Evolutionary conservation across 1,284 basidiomycete species (phyloP).

Genomic region (Malassezia brasiliensis): DNA sequence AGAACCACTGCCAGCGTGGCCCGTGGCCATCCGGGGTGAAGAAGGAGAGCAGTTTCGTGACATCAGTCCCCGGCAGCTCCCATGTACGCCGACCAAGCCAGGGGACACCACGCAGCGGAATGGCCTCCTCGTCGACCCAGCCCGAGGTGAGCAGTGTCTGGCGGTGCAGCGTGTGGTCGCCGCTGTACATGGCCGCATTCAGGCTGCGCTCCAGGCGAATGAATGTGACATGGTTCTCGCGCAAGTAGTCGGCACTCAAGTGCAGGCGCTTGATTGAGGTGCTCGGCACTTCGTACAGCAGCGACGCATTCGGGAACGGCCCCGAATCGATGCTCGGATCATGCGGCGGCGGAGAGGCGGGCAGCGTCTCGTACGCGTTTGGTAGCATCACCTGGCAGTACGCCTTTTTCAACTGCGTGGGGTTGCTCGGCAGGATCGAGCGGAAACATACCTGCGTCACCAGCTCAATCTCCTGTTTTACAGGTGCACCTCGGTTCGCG

Average conservation of each 20-base stretch:
- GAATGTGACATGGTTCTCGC: constrained; percentile 20
- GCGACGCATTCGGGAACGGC: constrained; percentile 21
- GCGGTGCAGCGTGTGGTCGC: constrained; percentile 16
- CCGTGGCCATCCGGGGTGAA: neutral
- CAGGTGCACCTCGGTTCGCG: constrained; percentile 16
- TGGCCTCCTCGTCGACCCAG: constrained; percentile 19
- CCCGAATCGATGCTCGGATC: neutral
- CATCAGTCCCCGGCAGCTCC: neutral
- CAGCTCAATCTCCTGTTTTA: constrained; percentile 24
- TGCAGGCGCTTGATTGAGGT: constrained; percentile 22
- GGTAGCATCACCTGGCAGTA: constrained; percentile 13
- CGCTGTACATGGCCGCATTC: neutral
- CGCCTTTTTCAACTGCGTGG: neutral
- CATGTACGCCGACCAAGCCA: constrained; percentile 1
- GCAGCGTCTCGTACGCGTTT: constrained; percentile 14
- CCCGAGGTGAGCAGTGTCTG: constrained; percentile 23
- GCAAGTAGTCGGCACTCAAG: constrained; percentile 20
- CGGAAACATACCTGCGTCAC: constrained; percentile 22
- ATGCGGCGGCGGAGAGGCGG: constrained; percentile 11
- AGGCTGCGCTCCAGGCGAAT: constrained; percentile 26
- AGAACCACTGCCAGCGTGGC: constrained; percentile 20
- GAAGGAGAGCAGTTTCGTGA: constrained; percentile 1
- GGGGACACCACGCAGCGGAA: constrained; percentile 3
- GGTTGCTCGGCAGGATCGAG: neutral
- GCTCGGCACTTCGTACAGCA: constrained; percentile 27